Base-by-base conservation (phyloP, 2,329 filamentous ascomycete species). In the Penicillium sp. region DNA sequence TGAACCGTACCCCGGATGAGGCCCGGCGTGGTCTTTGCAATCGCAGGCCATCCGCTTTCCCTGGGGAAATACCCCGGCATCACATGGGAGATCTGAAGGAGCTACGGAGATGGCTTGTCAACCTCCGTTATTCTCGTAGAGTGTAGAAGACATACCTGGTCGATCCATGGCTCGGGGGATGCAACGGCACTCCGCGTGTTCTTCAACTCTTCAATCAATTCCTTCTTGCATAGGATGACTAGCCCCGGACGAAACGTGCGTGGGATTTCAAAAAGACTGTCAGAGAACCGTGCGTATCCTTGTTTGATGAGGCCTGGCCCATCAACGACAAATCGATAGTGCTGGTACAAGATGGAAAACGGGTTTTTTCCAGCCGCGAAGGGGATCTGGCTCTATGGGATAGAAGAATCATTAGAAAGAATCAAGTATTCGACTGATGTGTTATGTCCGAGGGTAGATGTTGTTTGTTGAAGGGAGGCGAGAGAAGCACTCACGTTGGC, bases 61-160 rank as follows among this genome's bases (percentile, higher is more conserved):
- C 34, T 34, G 3, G 41, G 50, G 11, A 52, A 52, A 25, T 51
- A 52, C 0, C 50, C 48, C 16, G 50, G 44, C 50, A 52, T 57
- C 45, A 74, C 73, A 3, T 52, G 38, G 1, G 75, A 68, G 20
- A 51, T 46, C 12, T 54, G 48, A 2, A 49, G 39, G n/a, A 52
- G 35, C 37, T 52, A 16, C 6, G 15, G 5, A 22, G 18, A 5
- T 5, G n/a, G n/a, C n/a, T n/a, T n/a, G n/a, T n/a, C n/a, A n/a
- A n/a, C n/a, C n/a, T n/a, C n/a, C n/a, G n/a, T n/a, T n/a, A n/a
- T n/a, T n/a, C n/a, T n/a, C n/a, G n/a, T n/a, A n/a, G n/a, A n/a
- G n/a, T n/a, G n/a, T n/a, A n/a, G n/a, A 5, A 27, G 6, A 17
- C 35, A 22, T 34, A 50, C 45, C 41, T 52, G 45, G 16, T 52